Evolutionary conservation across 2,329 filamentous ascomycete species (phyloP).

Genomic region (Apiospora saccharicola): DNA sequence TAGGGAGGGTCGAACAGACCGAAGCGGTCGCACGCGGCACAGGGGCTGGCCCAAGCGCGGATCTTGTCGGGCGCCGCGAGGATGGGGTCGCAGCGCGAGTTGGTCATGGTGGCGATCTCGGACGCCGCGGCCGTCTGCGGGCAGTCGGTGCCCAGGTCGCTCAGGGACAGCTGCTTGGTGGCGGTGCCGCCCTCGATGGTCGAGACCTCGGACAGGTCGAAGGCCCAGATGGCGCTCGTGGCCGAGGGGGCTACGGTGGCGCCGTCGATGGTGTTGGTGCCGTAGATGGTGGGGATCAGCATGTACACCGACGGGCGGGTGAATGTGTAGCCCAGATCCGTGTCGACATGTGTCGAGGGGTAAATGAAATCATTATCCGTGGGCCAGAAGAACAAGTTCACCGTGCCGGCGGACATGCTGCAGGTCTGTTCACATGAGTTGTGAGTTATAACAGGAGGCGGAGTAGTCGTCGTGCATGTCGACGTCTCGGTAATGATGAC

Average conservation of each 20-base stretch:
- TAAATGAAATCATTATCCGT: constrained; percentile 42
- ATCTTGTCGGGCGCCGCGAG: constrained; percentile 43
- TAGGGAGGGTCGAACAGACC: constrained; percentile 51
- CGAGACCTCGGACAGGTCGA: constrained; percentile 45
- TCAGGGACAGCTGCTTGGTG: constrained; percentile 43
- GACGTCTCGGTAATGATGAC: constrained; percentile 31
- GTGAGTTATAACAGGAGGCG: constrained; percentile 25
- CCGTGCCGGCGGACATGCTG: constrained; percentile 44
- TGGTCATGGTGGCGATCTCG: constrained; percentile 40
- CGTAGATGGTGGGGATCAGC: constrained; percentile 45
- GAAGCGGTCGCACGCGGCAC: constrained; percentile 44
- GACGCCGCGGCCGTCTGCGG: constrained; percentile 38
- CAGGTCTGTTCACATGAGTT: constrained; percentile 43
- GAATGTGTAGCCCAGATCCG: constrained; percentile 43
- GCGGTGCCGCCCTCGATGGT: constrained; percentile 40
- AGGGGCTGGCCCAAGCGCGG: constrained; percentile 45
- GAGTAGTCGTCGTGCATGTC: constrained; percentile 26
- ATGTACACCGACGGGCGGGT: constrained; percentile 50
- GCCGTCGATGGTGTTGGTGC: constrained; percentile 39
- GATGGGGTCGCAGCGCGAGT: constrained; percentile 44
- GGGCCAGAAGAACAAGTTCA: constrained; percentile 46
- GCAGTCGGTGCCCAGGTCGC: constrained; percentile 46
- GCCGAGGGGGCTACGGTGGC: constrained; percentile 43
- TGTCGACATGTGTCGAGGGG: constrained; percentile 44
- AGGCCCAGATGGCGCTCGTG: constrained; percentile 39